Percentiles rank a stretch among this genome's conserved stretches.
phyloP scores from a whole-genome alignment of 805 yeast genomes.

The Metschnikowia lachancei region DNA sequence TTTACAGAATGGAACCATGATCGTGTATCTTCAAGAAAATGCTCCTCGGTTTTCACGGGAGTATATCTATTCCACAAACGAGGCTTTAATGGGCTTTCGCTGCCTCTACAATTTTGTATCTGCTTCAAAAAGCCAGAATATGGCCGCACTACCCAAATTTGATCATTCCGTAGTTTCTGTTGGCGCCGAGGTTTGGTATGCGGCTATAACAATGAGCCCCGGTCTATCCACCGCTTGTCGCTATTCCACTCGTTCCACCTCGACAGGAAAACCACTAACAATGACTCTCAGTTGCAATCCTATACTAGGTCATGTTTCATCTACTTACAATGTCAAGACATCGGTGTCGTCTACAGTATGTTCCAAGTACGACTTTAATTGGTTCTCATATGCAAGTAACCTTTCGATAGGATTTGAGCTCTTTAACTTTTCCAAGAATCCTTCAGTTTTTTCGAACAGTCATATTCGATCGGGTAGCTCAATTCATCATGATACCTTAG shows the following conservation, averaged over 20 bases:
- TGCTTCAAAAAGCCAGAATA: conserved; percentile 7
- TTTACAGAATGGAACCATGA: conserved; percentile 54
- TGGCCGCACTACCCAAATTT: conserved; percentile 34
- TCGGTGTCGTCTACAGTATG: conserved; percentile 72
- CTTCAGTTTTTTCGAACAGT: conserved; percentile 3
- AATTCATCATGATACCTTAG: conserved; percentile 17
- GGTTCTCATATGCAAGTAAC: conserved; percentile 87
- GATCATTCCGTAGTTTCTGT: conserved; percentile 65
- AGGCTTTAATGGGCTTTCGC: conserved; percentile 77
- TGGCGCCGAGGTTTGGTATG: conserved; percentile 90
- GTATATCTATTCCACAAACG: conserved; percentile 77
- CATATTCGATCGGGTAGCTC: conserved; percentile 2
- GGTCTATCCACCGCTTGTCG: conserved; percentile 84
- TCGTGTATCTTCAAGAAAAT: conserved; percentile 69
- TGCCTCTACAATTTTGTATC: conserved; percentile 65
- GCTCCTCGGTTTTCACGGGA: conserved; percentile 65
- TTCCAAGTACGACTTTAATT: conserved; percentile 83
- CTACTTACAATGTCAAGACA: conserved; percentile 84
- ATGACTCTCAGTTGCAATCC: conserved; percentile 88
- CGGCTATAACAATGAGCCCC: conserved; percentile 78
- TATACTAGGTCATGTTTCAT: conserved; percentile 80
- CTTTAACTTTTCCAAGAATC: conserved; percentile 49
- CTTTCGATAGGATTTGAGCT: conserved; percentile 83
- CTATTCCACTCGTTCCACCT: conserved; percentile 79
- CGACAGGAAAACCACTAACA: conserved; percentile 86